Conservation (phyloP, 345 rosid genomes). For the Populus ilicifolia region DNA sequence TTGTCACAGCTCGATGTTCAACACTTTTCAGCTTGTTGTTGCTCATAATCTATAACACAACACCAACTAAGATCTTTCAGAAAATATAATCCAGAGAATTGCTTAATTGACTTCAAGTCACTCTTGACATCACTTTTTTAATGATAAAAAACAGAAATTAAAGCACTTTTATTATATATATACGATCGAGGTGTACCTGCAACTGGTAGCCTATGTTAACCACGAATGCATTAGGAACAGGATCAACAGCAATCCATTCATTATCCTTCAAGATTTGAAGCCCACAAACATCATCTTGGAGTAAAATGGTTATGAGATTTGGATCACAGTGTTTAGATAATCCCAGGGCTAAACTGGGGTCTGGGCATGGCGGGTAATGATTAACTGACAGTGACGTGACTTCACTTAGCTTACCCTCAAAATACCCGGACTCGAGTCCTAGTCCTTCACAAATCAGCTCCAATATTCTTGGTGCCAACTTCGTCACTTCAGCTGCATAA, state of each 20-base stretch:
- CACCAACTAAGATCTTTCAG: slow-evolving; percentile 3
- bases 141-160: too few species aligned
- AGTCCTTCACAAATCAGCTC: slow-evolving; percentile 24
- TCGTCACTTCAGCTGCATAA: slow-evolving; percentile 19
- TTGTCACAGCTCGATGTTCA: slow-evolving; percentile 21
- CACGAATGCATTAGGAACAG: slow-evolving; percentile 31
- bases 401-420: neutral
- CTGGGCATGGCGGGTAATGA: slow-evolving; percentile 2
- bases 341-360: neutral
- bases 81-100: neutral
- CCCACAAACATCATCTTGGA: slow-evolving; percentile 17
- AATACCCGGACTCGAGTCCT: neutral
- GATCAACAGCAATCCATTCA: slow-evolving; percentile 27
- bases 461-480: slow-evolving; percentile 17
- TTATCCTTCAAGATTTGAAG: slow-evolving; percentile 28
- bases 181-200: neutral
- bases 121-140: too few species aligned
- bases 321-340: neutral
- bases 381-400: neutral
- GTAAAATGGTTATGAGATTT: slow-evolving; percentile 16
- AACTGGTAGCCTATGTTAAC: slow-evolving; percentile 28
- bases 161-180: too few species aligned
- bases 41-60: slow-evolving; percentile 19
- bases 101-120: too few species aligned
- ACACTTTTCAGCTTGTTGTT: slow-evolving; percentile 31